A percentile compares a stretch with the other conserved stretches of the same genome.
Evolutionary conservation across 768 basidiomycete species (phyloP).

Genomic region (Amanita subjunquillea): DNA sequence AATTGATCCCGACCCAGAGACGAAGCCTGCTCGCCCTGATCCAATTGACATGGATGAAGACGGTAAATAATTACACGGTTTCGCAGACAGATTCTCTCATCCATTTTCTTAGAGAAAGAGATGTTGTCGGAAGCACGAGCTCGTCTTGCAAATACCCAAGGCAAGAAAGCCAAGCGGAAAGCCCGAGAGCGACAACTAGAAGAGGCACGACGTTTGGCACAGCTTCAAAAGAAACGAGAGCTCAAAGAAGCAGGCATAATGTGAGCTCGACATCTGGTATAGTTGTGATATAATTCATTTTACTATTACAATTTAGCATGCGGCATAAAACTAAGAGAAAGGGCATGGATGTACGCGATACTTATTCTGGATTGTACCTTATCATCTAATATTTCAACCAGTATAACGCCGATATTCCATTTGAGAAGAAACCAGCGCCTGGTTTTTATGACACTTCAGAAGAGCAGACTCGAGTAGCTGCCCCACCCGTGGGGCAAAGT

Average conservation of each 20-base stretch:
- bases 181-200: constrained; percentile 95
- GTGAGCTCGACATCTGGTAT: constrained; percentile 29
- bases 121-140: constrained; percentile 99
- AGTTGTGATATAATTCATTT: neutral
- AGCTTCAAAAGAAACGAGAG: constrained; percentile 95
- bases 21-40: constrained; percentile 95
- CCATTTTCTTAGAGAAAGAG: constrained; percentile 71
- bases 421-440: constrained; percentile 91
- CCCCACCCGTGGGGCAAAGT: constrained; percentile 88
- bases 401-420: constrained; percentile 98
- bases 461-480: constrained; percentile 77
- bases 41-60: constrained; percentile 99
- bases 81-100: neutral
- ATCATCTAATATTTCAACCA: constrained; percentile 18
- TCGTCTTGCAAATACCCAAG: constrained; percentile 96
- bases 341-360: constrained; percentile 82
- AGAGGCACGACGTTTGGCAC: constrained; percentile 88
- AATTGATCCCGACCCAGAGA: constrained; percentile 98
- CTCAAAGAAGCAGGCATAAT: constrained; percentile 97
- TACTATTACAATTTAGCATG: constrained; percentile 40
- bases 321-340: constrained; percentile 91
- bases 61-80: constrained; percentile 35
- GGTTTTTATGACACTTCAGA: constrained; percentile 97
- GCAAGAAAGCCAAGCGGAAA: constrained; percentile 98
- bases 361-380: constrained; percentile 1